Conservation (phyloP, 2,329 filamentous ascomycete genomes). For the Xylaria sp. region DNA sequence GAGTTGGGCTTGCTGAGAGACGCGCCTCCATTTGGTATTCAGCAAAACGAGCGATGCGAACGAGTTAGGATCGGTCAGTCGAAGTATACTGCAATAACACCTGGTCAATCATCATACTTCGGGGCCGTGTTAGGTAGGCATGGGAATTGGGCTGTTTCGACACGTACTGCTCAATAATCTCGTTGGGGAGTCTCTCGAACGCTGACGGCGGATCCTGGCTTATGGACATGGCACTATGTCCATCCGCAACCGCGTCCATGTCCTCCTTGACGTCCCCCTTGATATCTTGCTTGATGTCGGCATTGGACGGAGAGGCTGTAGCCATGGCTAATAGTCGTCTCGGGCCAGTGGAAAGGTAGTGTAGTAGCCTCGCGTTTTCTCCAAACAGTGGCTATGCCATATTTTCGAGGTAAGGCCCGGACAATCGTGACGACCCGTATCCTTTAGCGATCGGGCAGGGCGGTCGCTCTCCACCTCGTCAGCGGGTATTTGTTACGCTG, state of each 20-base stretch:
- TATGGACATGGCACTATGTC: conserved; percentile 11
- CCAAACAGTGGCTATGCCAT: conserved; percentile 10
- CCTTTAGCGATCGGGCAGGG: conserved; percentile 6
- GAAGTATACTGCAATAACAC: conserved; percentile 56
- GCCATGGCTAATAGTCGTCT: conserved; percentile 14
- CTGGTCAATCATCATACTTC: conserved; percentile 10
- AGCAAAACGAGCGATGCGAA: conserved; percentile 69
- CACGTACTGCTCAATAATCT: conserved; percentile 69
- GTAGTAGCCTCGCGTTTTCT: conserved; percentile 9
- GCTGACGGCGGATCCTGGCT: conserved; percentile 36
- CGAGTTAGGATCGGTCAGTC: conserved; percentile 60
- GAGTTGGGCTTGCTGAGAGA: conserved; percentile 65
- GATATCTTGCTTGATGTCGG: conserved; percentile 8
- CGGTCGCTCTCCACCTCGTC: conserved; percentile 10
- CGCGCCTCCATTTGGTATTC: conserved; percentile 66
- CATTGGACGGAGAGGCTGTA: conserved; percentile 4
- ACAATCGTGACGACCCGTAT: neutral
- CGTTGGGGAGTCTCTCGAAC: conserved; percentile 64
- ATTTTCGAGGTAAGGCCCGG: conserved; percentile 3
- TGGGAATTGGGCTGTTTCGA: conserved; percentile 8
- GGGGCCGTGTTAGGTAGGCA: neutral
- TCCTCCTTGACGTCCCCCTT: neutral
- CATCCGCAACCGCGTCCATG: neutral
- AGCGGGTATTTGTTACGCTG: conserved; percentile 13
- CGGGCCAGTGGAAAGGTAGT: conserved; percentile 5